Conservation (phyloP, 306 rosid species). For the Fragaria vesca region DNA sequence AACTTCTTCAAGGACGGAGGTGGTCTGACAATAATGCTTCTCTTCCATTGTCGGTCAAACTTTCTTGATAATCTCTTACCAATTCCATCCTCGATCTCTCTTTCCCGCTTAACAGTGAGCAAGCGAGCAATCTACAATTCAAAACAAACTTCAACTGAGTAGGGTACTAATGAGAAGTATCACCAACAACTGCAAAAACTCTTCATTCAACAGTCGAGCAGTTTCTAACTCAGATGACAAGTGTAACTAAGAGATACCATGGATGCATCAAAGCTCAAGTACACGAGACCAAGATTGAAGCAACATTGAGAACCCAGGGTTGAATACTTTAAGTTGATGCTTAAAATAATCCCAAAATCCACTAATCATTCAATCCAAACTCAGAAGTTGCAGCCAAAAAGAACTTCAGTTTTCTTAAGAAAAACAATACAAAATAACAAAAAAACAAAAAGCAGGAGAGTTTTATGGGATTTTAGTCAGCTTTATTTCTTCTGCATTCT, state of each 20-base stretch:
- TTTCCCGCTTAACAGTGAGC: conserved; percentile 90
- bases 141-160: conserved; percentile 6
- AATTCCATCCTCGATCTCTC: conserved; percentile 88
- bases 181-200: not conserved
- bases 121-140: conserved; percentile 70
- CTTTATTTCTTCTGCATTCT: not conserved
- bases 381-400: not conserved
- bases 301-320: not conserved
- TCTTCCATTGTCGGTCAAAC: conserved; percentile 84
- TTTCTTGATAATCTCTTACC: conserved; percentile 85
- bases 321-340: not conserved
- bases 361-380: not conserved
- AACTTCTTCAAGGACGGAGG: conserved; percentile 69
- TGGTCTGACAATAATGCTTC: conserved; percentile 73
- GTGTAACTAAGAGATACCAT: not conserved
- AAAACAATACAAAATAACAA: not conserved
- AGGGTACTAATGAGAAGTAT: not conserved
- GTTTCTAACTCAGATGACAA: not conserved
- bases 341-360: not conserved
- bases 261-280: not conserved
- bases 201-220: not conserved
- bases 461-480: not conserved
- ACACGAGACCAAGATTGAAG: not conserved
- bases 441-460: not conserved
- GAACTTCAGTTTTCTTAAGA: not conserved